Base-by-base conservation (phyloP, 768 basidiomycete genomes). In the Tricholoma terreum region DNA sequence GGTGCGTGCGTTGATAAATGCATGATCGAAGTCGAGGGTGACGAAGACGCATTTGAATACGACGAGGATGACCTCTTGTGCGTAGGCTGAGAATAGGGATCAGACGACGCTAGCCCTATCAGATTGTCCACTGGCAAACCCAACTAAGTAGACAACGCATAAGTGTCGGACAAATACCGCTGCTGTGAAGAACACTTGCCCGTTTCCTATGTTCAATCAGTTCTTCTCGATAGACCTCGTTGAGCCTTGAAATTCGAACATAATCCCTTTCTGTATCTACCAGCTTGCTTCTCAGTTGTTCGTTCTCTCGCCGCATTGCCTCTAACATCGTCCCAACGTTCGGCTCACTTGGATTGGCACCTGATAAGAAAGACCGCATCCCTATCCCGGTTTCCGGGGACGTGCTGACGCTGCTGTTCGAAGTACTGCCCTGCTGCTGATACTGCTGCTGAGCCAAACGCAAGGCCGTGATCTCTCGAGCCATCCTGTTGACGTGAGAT, bases 201-300 rank as follows among this genome's bases (percentile, higher is more conserved):
- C 89, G 76, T 61, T 84, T 75, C 57, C 92, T 73, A 65, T 89
- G 84, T 43, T 90, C 86, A 54, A 94, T 85, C 58, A 94, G 72
- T 70, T 94, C 92, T 71, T 92, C 91, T 30, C 90, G 78, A 66
- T 93, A 94, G 4, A 91, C 81, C 63, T 93, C 91, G 61, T 92
- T 93, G 66, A 91, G 71, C 61, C 90, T 73, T 50, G 84, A 77
- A 49, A 92, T 80, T 31, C 87, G 82, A 58, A 90, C 81, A 65
- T 86, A 92, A 61, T 90, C 88, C 59, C 87, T 71, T 71, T 94
- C 92, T 6, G 86, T 88, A 50, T 87, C 87, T 9, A 84, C 84
- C 52, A 94, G 69, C 54, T 84, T 76, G 54, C 70, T 80, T 51
- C 91, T 72, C 59, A 94, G 68, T 49, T 84, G 80, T 62, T 92